These are phyloP conservation scores for Eutypella sp. DNA, from an alignment of 2,329 filamentous ascomycete species.

Conservation along the genomic window DNA sequence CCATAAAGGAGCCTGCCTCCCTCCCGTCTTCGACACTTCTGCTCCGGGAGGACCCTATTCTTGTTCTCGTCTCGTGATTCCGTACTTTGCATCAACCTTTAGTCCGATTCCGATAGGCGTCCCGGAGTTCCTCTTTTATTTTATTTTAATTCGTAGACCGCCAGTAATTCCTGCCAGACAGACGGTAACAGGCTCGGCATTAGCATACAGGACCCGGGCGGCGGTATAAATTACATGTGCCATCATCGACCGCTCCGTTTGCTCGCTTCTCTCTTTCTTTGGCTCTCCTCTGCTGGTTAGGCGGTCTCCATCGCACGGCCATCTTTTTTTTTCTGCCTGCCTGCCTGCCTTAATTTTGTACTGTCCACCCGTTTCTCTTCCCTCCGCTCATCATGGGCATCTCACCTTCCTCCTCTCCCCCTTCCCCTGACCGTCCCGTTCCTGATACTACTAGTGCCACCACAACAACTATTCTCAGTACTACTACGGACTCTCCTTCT, in stretches of 20 bases:
- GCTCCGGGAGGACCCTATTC: not conserved
- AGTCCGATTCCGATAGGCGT: no score
- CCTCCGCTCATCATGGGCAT: not conserved
- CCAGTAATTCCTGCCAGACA: no score
- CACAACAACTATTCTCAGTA: not conserved
- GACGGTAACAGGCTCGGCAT: no score
- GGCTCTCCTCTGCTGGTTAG: not conserved
- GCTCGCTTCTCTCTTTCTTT: not conserved
- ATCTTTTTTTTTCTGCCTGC: not conserved
- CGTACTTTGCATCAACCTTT: no score
- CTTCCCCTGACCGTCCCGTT: constrained; percentile 8
- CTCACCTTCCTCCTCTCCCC: constrained; percentile 12
- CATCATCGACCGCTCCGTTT: not conserved
- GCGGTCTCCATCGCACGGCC: not conserved
- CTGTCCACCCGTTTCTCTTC: not conserved
- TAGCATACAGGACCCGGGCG: not conserved
- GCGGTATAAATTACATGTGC: constrained; percentile 19
- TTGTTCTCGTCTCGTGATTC: no score
- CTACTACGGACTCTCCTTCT: constrained; percentile 19
- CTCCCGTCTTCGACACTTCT: not conserved
- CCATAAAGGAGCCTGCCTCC: not conserved
- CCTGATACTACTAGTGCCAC: not conserved
- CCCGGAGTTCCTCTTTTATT: no score
- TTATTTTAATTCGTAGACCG: no score
- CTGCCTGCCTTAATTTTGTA: constrained; percentile 1